These are phyloP conservation scores for Plasmodium adleri DNA, from an alignment of 169 alveolate genomes.

Conservation along the genomic window DNA sequence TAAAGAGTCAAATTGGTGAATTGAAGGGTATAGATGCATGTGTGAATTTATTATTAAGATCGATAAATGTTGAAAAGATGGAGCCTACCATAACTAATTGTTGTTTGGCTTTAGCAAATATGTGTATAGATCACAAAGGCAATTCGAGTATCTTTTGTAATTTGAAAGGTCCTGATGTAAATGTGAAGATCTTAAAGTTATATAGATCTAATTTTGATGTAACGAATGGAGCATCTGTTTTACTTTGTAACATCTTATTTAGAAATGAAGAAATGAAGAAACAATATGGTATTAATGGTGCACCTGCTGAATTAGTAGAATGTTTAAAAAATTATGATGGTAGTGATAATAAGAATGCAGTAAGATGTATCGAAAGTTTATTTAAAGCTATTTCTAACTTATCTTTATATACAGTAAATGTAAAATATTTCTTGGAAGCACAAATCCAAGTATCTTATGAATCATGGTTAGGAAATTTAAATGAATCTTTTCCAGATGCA, in stretches of 20 bases:
- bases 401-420: slow-evolving; percentile 89
- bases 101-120: slow-evolving; percentile 92
- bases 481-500: slow-evolving; percentile 84
- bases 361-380: slow-evolving; percentile 89
- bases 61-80: slow-evolving; percentile 80
- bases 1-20: slow-evolving; percentile 87
- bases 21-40: slow-evolving; percentile 78
- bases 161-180: slow-evolving; percentile 91
- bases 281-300: slow-evolving; percentile 89
- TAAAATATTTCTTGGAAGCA: slow-evolving; percentile 85
- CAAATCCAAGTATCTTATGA: slow-evolving; percentile 82
- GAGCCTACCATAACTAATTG: slow-evolving; percentile 89
- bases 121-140: slow-evolving; percentile 89
- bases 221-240: slow-evolving; percentile 90
- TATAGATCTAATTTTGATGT: slow-evolving; percentile 88
- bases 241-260: slow-evolving; percentile 90
- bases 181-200: slow-evolving; percentile 84
- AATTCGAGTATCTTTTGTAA: slow-evolving; percentile 86
- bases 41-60: slow-evolving; percentile 82
- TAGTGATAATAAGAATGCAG: slow-evolving; percentile 84
- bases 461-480: slow-evolving; percentile 84
- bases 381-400: slow-evolving; percentile 91
- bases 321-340: slow-evolving; percentile 87
- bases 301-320: slow-evolving; percentile 91
- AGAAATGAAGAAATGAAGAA: slow-evolving; percentile 90